A percentile compares a stretch with the other conserved stretches of the same genome.
Conservation (phyloP, 257 asterid species). For the Schizonepeta tenuifolia region DNA sequence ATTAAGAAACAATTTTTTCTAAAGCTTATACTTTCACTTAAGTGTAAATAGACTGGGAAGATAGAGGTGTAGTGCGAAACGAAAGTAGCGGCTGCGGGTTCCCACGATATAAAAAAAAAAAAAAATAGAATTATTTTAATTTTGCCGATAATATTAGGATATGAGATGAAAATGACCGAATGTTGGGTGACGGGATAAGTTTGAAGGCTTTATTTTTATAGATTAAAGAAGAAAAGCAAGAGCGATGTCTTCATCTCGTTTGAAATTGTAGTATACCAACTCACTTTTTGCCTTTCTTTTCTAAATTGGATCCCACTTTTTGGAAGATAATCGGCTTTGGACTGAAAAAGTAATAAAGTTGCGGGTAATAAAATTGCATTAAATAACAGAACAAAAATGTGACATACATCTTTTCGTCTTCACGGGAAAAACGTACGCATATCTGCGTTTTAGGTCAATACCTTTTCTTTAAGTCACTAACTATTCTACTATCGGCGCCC, state of each 20-base stretch:
- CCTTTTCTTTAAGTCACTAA: not conserved
- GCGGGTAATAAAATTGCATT: slow-evolving; percentile 23
- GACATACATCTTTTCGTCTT: not conserved
- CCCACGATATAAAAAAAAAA: too few relatives aligned
- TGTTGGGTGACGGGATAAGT: not conserved
- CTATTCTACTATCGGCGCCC: not conserved
- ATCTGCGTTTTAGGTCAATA: not conserved
- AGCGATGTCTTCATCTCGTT: not conserved
- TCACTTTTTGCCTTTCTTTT: slow-evolving; percentile 1
- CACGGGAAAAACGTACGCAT: slow-evolving; percentile 22
- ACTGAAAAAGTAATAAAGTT: slow-evolving; percentile 8
- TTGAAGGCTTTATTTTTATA: not conserved
- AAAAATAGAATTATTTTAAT: too few relatives aligned
- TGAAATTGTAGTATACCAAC: not conserved
- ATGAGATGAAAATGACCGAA: not conserved
- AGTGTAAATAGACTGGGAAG: too few relatives aligned
- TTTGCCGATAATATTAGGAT: not conserved
- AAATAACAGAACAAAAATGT: slow-evolving; percentile 24
- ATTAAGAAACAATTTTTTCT: too few relatives aligned
- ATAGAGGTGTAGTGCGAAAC: too few relatives aligned
- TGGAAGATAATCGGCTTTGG: slow-evolving; percentile 6
- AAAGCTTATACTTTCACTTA: too few relatives aligned
- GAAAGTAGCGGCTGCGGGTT: too few relatives aligned
- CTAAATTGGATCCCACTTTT: not conserved
- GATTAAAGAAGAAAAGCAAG: slow-evolving; percentile 21